A percentile compares a stretch with the other conserved stretches of the same genome.
Evolutionary conservation across 2,329 filamentous ascomycete species (phyloP).

Genomic region (Colletotrichum lini): DNA sequence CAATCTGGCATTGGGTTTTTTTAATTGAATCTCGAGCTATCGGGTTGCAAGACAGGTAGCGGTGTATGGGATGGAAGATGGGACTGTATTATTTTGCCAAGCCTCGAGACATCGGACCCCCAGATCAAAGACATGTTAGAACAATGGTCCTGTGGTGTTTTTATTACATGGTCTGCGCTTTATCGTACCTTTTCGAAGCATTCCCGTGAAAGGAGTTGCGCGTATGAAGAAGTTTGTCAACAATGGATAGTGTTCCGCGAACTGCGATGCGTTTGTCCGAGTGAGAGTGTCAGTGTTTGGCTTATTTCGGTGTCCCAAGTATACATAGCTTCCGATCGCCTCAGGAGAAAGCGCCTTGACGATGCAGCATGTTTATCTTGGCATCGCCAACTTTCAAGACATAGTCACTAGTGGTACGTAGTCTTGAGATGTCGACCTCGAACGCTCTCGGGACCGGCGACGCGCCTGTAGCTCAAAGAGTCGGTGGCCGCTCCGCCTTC

Average conservation of each 20-base stretch:
- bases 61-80: too few species aligned
- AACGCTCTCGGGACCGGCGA: too few species aligned
- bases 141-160: not conserved
- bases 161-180: not conserved
- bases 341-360: too few species aligned
- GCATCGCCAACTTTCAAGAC: not conserved
- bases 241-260: not conserved
- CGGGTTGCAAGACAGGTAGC: too few species aligned
- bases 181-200: not conserved
- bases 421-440: not conserved
- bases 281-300: not conserved
- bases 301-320: not conserved
- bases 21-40: not conserved
- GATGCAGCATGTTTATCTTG: not conserved
- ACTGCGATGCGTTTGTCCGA: not conserved
- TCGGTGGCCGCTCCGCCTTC: too few species aligned
- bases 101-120: not conserved
- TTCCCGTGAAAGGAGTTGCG: not conserved
- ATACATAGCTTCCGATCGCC: not conserved
- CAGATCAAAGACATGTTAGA: not conserved
- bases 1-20: too few species aligned
- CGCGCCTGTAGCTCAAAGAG: not conserved
- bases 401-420: not conserved
- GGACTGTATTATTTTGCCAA: not conserved
- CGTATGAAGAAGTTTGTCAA: not conserved